Evolutionary conservation across 768 basidiomycete genomes (phyloP).

Genomic region (Calocybe indica): DNA sequence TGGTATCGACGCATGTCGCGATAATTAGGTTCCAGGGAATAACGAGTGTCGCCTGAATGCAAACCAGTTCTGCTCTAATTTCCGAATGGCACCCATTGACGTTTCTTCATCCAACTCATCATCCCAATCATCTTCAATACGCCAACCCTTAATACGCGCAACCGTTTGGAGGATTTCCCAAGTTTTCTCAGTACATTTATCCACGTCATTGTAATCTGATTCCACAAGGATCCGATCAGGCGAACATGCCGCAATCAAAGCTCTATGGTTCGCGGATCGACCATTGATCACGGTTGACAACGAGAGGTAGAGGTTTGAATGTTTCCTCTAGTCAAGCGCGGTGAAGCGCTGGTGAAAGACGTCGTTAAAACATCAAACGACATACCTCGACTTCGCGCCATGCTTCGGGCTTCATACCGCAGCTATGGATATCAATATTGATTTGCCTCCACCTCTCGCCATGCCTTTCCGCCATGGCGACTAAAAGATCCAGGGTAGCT

Average conservation of each 20-base stretch:
- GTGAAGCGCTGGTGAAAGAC: not conserved
- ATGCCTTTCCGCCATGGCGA: slow-evolving; percentile 50
- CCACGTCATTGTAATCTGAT: slow-evolving; percentile 76
- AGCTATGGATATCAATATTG: slow-evolving; percentile 88
- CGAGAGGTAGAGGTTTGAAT: slow-evolving; percentile 80
- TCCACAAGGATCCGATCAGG: slow-evolving; percentile 75
- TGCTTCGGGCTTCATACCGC: slow-evolving; percentile 73
- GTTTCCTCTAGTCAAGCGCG: slow-evolving; percentile 41
- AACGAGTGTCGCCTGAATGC: slow-evolving; percentile 50
- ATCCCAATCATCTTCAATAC: slow-evolving; percentile 52
- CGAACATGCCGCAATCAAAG: slow-evolving; percentile 60
- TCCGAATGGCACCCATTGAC: slow-evolving; percentile 60
- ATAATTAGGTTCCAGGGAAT: not conserved
- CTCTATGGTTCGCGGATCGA: slow-evolving; percentile 55
- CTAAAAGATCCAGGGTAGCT: slow-evolving; percentile 62
- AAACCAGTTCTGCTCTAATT: slow-evolving; percentile 68
- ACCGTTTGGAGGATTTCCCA: slow-evolving; percentile 76
- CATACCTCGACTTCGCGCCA: slow-evolving; percentile 73
- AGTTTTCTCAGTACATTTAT: slow-evolving; percentile 49
- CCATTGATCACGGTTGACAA: slow-evolving; percentile 83
- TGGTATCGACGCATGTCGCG: not conserved
- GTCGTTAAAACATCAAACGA: not conserved
- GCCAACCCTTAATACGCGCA: slow-evolving; percentile 75
- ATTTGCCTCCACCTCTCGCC: slow-evolving; percentile 55
- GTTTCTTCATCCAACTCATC: slow-evolving; percentile 23